Evolutionary conservation across 2,329 filamentous ascomycete species (phyloP).

Genomic region (Epicoccum nigrum): DNA sequence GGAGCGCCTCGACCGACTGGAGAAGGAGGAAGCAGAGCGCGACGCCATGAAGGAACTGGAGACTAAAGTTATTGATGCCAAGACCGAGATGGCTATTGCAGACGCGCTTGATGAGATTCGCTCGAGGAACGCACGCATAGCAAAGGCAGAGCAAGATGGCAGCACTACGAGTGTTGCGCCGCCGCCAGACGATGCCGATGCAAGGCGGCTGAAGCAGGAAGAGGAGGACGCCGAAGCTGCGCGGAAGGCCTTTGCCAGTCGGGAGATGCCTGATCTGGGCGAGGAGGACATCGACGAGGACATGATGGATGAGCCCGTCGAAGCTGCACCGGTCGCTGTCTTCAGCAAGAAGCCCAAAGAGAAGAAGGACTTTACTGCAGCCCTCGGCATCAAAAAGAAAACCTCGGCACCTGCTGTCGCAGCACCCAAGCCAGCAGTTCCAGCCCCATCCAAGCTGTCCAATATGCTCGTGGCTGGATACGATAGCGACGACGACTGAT

Average conservation of each 20-base stretch:
- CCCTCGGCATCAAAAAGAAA: slow-evolving; percentile 77
- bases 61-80: slow-evolving; percentile 89
- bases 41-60: slow-evolving; percentile 97
- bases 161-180: slow-evolving; percentile 58
- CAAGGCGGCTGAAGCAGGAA: slow-evolving; percentile 70
- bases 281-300: slow-evolving; percentile 58
- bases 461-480: slow-evolving; percentile 38
- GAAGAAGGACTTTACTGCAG: slow-evolving; percentile 79
- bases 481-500: slow-evolving; percentile 32
- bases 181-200: slow-evolving; percentile 59
- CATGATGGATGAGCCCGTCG: slow-evolving; percentile 46
- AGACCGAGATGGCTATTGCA: slow-evolving; percentile 94
- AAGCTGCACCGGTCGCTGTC: slow-evolving; percentile 54
- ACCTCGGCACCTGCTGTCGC: slow-evolving; percentile 15
- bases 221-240: slow-evolving; percentile 84
- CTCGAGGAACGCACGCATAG: slow-evolving; percentile 85
- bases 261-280: slow-evolving; percentile 52
- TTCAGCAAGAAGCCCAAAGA: slow-evolving; percentile 82
- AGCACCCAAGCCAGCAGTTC: slow-evolving; percentile 17
- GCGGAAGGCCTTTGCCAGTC: slow-evolving; percentile 70
- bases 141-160: slow-evolving; percentile 72
- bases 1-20: slow-evolving; percentile 81
- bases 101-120: slow-evolving; percentile 95
- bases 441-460: slow-evolving; percentile 25
- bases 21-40: slow-evolving; percentile 77